Evolutionary conservation across 116 monocot genomes (phyloP).

Genomic region (Papilionanthe hybrid): DNA sequence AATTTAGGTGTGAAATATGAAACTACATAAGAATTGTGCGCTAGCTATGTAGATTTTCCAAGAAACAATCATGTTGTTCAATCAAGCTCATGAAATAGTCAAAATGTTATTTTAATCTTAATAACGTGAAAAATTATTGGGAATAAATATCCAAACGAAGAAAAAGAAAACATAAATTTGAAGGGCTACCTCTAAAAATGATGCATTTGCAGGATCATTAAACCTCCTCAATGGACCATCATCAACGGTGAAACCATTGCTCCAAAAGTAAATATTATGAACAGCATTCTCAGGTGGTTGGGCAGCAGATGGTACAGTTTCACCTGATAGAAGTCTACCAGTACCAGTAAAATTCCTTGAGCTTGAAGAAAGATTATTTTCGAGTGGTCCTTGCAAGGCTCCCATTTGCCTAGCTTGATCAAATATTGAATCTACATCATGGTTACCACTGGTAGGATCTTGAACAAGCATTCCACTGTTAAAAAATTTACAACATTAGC

Average conservation of each 20-base stretch:
- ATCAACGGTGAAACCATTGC: constrained; percentile 83
- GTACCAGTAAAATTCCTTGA: constrained; percentile 86
- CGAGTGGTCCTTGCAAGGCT: constrained; percentile 59
- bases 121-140: not conserved
- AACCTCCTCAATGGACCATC: constrained; percentile 89
- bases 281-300: constrained; percentile 49
- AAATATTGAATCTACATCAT: constrained; percentile 79
- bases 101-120: not conserved
- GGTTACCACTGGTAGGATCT: constrained; percentile 70
- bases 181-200: constrained; percentile 73
- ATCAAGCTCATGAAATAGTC: not conserved
- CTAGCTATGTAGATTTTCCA: too few species aligned
- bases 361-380: constrained; percentile 43
- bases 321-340: constrained; percentile 87
- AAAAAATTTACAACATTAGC: constrained; percentile 7
- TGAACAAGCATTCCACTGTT: constrained; percentile 98
- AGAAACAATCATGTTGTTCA: not conserved
- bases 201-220: constrained; percentile 85
- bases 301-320: constrained; percentile 57
- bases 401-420: constrained; percentile 93
- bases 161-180: not conserved
- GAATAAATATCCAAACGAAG: not conserved
- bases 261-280: constrained; percentile 87
- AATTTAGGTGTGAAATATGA: too few species aligned
- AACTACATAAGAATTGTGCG: too few species aligned